Conservation (phyloP, 768 basidiomycete species). For the Mrakia hoshinonis region DNA sequence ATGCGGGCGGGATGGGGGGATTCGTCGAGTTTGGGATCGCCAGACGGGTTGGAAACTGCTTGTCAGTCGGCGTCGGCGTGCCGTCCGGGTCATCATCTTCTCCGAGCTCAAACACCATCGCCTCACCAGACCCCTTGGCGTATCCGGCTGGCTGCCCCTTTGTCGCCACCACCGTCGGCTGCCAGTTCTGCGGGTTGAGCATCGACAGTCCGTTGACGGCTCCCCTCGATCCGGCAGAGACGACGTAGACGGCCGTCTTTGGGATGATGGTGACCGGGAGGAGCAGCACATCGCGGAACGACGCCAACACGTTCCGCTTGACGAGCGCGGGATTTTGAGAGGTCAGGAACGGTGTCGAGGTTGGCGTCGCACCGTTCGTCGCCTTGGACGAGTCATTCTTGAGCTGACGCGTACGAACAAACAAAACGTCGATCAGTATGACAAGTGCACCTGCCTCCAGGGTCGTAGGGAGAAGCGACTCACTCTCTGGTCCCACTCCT, state of each 20-base stretch:
- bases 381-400: conserved; percentile 24
- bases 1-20: background rate
- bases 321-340: conserved; percentile 82
- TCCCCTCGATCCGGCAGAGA: conserved; percentile 62
- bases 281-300: conserved; percentile 79
- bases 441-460: too few species aligned
- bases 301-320: conserved; percentile 84
- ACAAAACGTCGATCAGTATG: too few species aligned
- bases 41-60: conserved; percentile 4
- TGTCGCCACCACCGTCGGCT: conserved; percentile 17
- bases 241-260: conserved; percentile 50
- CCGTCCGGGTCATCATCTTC: conserved; percentile 31
- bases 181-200: conserved; percentile 85
- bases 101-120: conserved; percentile 30
- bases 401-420: background rate
- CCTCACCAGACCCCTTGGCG: conserved; percentile 6
- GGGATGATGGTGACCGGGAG: conserved; percentile 96
- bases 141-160: background rate
- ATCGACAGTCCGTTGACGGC: conserved; percentile 78
- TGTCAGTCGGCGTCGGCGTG: conserved; percentile 17
- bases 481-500: conserved; percentile 71
- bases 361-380: background rate
- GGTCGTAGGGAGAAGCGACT: conserved; percentile 29
- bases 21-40: conserved; percentile 12
- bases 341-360: conserved; percentile 57